phyloP scores from a whole-genome alignment of 441 rosid species.

The Populus hybrid region DNA sequence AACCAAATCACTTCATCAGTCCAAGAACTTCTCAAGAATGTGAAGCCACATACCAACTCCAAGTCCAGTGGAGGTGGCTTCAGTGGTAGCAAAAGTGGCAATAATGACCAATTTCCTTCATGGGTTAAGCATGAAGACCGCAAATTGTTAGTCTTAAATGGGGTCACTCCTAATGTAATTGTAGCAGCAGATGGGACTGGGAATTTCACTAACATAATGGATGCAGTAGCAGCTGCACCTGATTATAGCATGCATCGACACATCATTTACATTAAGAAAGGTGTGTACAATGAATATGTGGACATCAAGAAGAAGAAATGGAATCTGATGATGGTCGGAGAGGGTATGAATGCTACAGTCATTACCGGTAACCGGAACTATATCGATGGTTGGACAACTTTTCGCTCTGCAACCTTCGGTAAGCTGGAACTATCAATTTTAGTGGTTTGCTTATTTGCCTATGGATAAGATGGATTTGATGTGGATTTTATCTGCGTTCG shows the following conservation, averaged over 20 bases:
- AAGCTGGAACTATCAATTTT: slow-evolving; percentile 12
- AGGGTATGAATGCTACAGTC: slow-evolving; percentile 63
- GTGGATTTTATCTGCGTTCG: slow-evolving; percentile 3
- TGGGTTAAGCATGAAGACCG: slow-evolving; percentile 61
- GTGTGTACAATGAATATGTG: slow-evolving; percentile 69
- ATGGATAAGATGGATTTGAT: neutral
- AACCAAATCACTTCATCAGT: slow-evolving; percentile 54
- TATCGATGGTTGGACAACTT: slow-evolving; percentile 80
- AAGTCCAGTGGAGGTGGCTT: slow-evolving; percentile 14
- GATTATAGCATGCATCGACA: slow-evolving; percentile 49
- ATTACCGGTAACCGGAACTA: slow-evolving; percentile 64
- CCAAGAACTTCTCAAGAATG: slow-evolving; percentile 44
- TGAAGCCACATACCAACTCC: slow-evolving; percentile 34
- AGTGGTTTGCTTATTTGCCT: neutral
- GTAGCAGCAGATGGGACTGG: slow-evolving; percentile 87
- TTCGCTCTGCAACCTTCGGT: slow-evolving; percentile 85
- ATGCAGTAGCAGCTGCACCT: slow-evolving; percentile 70
- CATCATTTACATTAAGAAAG: slow-evolving; percentile 66
- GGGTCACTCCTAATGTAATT: slow-evolving; percentile 42
- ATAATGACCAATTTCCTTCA: slow-evolving; percentile 36
- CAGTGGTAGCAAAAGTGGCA: slow-evolving; percentile 1
- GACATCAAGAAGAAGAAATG: slow-evolving; percentile 96
- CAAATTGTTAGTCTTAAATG: slow-evolving; percentile 43
- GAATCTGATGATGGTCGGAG: slow-evolving; percentile 88
- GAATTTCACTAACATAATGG: slow-evolving; percentile 58